phyloP scores from a whole-genome alignment of 495 filamentous ascomycete genomes.

The Lasiosphaeriaceae sp. region DNA sequence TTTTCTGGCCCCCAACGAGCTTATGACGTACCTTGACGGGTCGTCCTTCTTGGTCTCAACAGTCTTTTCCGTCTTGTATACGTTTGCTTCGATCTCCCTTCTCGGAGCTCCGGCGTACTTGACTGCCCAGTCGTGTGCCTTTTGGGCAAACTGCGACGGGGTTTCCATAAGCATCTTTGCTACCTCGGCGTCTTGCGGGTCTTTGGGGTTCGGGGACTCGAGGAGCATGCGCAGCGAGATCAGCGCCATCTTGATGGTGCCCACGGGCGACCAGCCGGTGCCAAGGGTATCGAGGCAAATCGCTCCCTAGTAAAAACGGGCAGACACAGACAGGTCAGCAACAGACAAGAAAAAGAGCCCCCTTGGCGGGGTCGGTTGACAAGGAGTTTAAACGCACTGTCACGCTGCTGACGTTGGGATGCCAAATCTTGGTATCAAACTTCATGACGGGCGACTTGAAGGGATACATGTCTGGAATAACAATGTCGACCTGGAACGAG shows the following conservation, averaged over 20 bases:
- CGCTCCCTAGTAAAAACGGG: constrained; percentile 60
- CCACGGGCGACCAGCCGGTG: constrained; percentile 85
- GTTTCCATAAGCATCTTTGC: constrained; percentile 82
- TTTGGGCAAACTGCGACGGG: constrained; percentile 72
- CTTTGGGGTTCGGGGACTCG: constrained; percentile 89
- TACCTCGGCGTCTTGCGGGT: constrained; percentile 95
- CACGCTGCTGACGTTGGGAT: constrained; percentile 93
- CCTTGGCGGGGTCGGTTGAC: constrained; percentile 18
- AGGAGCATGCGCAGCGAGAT: constrained; percentile 91
- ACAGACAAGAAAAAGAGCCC: background rate
- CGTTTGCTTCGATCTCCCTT: constrained; percentile 16
- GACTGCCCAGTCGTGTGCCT: constrained; percentile 87
- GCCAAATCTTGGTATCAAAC: constrained; percentile 95
- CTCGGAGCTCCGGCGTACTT: constrained; percentile 76
- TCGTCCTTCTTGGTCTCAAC: constrained; percentile 28
- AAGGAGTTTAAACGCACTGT: too few species aligned
- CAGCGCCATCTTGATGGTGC: constrained; percentile 93
- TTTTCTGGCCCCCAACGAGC: background rate
- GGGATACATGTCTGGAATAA: constrained; percentile 84
- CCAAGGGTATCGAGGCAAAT: constrained; percentile 96
- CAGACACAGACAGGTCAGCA: constrained; percentile 5
- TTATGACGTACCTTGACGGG: constrained; percentile 31
- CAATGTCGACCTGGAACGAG: constrained; percentile 76
- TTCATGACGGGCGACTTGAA: constrained; percentile 91
- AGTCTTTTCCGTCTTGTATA: constrained; percentile 10